These are phyloP conservation scores for Neofusicoccum umdonicola DNA, from an alignment of 2,329 filamentous ascomycete species.

Conservation along the genomic window DNA sequence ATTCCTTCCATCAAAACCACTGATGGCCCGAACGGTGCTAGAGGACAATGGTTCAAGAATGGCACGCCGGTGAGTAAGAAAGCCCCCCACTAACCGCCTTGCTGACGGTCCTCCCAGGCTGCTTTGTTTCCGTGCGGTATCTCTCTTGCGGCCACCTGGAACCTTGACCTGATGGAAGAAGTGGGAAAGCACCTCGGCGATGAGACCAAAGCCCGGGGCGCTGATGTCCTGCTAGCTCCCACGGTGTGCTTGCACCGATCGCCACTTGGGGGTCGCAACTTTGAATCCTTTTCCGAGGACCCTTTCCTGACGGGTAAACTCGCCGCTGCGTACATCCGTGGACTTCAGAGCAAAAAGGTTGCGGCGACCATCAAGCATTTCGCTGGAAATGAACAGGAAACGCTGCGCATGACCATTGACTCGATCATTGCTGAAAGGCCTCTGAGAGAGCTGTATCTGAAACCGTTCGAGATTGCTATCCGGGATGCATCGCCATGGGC, in stretches of 20 bases:
- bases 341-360: constrained; percentile 70
- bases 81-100: constrained; percentile 18
- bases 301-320: constrained; percentile 73
- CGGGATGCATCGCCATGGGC: constrained; percentile 66
- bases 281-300: constrained; percentile 84
- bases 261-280: constrained; percentile 79
- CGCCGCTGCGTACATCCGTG: constrained; percentile 69
- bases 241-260: constrained; percentile 81
- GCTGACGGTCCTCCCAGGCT: constrained; percentile 41
- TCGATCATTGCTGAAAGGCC: constrained; percentile 63
- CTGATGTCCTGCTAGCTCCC: constrained; percentile 70
- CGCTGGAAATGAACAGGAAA: constrained; percentile 72
- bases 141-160: constrained; percentile 77
- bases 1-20: constrained; percentile 64
- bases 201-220: constrained; percentile 70
- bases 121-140: constrained; percentile 78
- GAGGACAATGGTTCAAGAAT: constrained; percentile 66
- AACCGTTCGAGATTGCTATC: constrained; percentile 71
- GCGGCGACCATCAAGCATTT: constrained; percentile 79
- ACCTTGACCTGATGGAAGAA: constrained; percentile 65
- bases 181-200: constrained; percentile 69
- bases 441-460: constrained; percentile 69
- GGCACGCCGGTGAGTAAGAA: constrained; percentile 29
- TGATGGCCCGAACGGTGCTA: constrained; percentile 68
- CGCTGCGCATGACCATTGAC: constrained; percentile 63